Evolutionary conservation across 2,329 filamentous ascomycete species (phyloP).

Genomic region (Phoma herbarum): DNA sequence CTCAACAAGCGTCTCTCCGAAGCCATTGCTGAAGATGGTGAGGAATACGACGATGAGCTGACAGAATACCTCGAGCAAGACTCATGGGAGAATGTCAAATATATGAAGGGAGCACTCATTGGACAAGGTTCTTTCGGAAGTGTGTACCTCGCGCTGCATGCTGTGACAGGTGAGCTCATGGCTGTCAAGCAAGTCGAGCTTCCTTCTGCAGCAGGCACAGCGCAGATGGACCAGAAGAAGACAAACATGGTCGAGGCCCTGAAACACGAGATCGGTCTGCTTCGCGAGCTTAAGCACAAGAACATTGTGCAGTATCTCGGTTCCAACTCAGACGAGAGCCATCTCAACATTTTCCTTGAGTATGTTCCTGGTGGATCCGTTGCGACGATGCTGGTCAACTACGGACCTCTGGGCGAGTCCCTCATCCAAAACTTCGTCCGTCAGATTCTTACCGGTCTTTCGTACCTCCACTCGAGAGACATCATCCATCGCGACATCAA

Average conservation of each 20-base stretch:
- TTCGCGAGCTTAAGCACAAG: constrained; percentile 91
- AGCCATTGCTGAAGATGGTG: constrained; percentile 87
- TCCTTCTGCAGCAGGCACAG: constrained; percentile 77
- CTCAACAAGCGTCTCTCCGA: constrained; percentile 84
- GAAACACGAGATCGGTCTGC: constrained; percentile 93
- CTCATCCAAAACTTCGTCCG: constrained; percentile 96
- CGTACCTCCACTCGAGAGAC: constrained; percentile 90
- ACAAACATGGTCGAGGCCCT: constrained; percentile 98
- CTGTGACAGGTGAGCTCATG: constrained; percentile 95
- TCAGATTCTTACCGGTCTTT: constrained; percentile 91
- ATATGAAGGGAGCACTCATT: constrained; percentile 99
- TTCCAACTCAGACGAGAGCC: constrained; percentile 87
- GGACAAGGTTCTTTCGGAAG: constrained; percentile 96
- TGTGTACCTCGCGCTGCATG: constrained; percentile 93
- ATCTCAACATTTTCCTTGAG: constrained; percentile 99
- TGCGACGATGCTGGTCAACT: constrained; percentile 98
- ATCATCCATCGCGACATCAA: constrained; percentile 99
- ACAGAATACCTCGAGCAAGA: constrained; percentile 90
- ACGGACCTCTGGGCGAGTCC: constrained; percentile 91
- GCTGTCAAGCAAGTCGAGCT: constrained; percentile 98
- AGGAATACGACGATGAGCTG: constrained; percentile 88
- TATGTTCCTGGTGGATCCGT: constrained; percentile 98
- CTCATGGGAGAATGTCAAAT: constrained; percentile 96
- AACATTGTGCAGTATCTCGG: constrained; percentile 99
- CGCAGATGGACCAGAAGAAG: constrained; percentile 83